These are phyloP conservation scores for Chrysanthemum lavandulifolium DNA, from an alignment of 129 eudicot species.

Conservation along the genomic window DNA sequence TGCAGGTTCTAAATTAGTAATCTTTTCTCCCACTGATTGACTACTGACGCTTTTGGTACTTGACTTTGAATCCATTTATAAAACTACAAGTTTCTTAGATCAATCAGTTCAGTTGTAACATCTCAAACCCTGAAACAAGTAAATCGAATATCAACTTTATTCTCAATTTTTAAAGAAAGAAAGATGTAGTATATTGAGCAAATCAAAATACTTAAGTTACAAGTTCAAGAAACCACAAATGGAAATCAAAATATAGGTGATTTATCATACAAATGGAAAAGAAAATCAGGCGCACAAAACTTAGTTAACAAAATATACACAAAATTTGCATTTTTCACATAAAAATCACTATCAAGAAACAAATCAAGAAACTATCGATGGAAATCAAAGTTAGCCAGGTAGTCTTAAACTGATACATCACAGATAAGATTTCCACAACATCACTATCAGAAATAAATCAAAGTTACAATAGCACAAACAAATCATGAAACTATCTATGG, in stretches of 20 bases:
- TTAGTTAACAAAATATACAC: not conserved
- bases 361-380: not conserved
- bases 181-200: not conserved
- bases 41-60: slow-evolving; percentile 35
- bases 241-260: not conserved
- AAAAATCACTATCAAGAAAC: slow-evolving; percentile 10
- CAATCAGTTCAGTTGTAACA: slow-evolving; percentile 23
- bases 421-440: not conserved
- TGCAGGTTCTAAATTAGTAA: slow-evolving; percentile 35
- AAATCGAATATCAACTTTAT: not conserved
- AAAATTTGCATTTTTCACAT: not conserved
- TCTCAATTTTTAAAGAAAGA: not conserved
- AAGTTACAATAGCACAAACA: slow-evolving; percentile 10
- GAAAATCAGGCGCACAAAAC: too few species aligned
- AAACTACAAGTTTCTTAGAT: slow-evolving; percentile 12
- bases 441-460: slow-evolving; percentile 6
- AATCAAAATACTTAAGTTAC: slow-evolving; percentile 1
- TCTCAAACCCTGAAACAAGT: slow-evolving; percentile 34
- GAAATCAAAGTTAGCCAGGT: not conserved
- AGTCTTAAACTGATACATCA: not conserved
- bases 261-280: too few species aligned
- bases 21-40: slow-evolving; percentile 33
- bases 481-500: not conserved
- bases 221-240: not conserved
- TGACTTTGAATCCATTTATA: slow-evolving; percentile 62